Percentiles rank a stretch among this genome's conserved stretches.
These are phyloP conservation scores for Paecilomyces fulvus DNA, from an alignment of 2,329 filamentous ascomycete genomes.

Conservation along the genomic window DNA sequence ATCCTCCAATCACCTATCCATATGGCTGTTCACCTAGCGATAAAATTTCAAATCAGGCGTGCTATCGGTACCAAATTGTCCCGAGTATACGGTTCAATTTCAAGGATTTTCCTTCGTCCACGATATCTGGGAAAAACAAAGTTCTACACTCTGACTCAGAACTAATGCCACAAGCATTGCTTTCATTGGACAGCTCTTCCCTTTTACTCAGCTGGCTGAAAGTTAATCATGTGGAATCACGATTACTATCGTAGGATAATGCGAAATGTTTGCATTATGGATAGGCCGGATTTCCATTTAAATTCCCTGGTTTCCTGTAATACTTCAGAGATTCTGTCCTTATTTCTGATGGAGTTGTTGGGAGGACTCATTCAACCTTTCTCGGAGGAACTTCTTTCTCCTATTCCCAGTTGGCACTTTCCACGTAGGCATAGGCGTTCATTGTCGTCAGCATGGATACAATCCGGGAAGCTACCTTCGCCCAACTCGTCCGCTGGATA, in stretches of 20 bases:
- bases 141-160: not conserved
- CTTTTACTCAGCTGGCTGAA: not conserved
- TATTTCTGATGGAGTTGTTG: not conserved
- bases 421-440: not conserved
- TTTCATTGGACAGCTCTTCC: not conserved
- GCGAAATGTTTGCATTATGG: not conserved
- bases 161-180: not conserved
- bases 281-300: not conserved
- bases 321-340: not conserved
- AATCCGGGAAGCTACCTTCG: slow-evolving; percentile 39
- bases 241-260: not conserved
- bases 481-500: slow-evolving; percentile 37
- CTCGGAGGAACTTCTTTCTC: not conserved
- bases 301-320: not conserved
- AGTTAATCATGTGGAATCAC: not conserved
- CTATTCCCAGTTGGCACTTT: not conserved
- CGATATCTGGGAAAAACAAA: not conserved
- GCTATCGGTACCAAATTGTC: not conserved
- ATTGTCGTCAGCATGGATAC: slow-evolving; percentile 9
- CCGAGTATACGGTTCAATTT: not conserved
- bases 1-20: not conserved
- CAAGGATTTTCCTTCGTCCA: not conserved
- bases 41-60: not conserved
- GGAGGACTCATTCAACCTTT: not conserved
- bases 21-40: not conserved